Conservation (phyloP, 148 eudicot genomes). For the Arbutus unedo region DNA sequence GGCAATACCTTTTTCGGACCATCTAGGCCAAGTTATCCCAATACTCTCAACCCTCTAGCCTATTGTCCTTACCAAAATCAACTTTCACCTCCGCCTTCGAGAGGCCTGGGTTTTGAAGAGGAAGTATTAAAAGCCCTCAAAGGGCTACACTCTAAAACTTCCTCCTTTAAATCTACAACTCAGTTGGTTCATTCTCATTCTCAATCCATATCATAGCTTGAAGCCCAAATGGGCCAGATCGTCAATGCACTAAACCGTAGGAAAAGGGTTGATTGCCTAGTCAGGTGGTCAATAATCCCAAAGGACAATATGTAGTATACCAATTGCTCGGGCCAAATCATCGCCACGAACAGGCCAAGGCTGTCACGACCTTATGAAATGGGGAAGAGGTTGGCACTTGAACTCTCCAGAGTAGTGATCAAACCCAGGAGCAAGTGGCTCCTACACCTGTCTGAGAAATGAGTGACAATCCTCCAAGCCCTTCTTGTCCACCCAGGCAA, state of each 20-base stretch:
- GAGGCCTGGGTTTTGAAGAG: background rate
- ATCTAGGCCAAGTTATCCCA: background rate
- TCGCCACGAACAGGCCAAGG: background rate
- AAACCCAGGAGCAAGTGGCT: background rate
- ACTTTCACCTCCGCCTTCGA: background rate
- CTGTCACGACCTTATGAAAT: background rate
- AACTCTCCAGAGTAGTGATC: background rate
- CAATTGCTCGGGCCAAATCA: no score
- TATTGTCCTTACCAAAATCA: background rate
- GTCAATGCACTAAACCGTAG: background rate
- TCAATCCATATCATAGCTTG: background rate
- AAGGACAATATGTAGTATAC: background rate
- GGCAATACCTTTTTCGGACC: background rate
- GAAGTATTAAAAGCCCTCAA: background rate
- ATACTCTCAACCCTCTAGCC: background rate
- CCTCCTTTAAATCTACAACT: background rate
- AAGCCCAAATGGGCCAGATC: background rate
- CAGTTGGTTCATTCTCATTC: background rate
- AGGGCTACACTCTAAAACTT: background rate
- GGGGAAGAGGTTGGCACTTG: background rate
- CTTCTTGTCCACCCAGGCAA: no score
- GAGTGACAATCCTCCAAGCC: no score
- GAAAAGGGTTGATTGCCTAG: background rate
- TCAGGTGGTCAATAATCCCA: background rate
- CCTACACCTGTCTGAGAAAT: no score